Base-by-base conservation (phyloP, 2,329 filamentous ascomycete species). In the Scortechinia acanthostroma region DNA sequence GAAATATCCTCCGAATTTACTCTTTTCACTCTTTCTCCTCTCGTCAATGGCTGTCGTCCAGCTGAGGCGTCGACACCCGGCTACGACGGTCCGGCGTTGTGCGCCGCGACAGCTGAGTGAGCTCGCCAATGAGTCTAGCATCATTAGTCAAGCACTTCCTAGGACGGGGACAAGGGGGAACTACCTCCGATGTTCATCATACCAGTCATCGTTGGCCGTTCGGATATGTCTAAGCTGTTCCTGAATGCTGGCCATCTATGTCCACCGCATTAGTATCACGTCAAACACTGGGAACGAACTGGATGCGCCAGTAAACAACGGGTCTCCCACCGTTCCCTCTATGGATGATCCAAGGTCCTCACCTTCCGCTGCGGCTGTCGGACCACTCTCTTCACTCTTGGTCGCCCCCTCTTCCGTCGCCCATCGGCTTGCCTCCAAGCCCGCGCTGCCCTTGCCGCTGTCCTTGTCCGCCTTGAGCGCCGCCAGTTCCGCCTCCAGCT, bases 271-370 rank as follows among this genome's bases (percentile, higher is more conserved):
- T 28, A 15, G 20, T 33, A 20, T 54, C 45, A 55, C 54, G 48
- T 47, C 35, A 48, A 47, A 46, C 25, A 47, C 20, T 25, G 45
- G 44, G 44, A 25, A 23, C 46, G 4, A 21, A n/a, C 13, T 20
- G 43, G 21, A 22, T 19, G 20, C 20, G 13, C 10, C 21, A 17
- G 40, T n/a, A 28, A 47, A 48, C 21, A 17, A 45, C 15, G 64
- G 63, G 56, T 56, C 50, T 59, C 64, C 64, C 64, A 68, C 64
- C 64, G 63, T 68, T 66, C 65, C 64, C 61, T 65, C 60, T 56
- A 68, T 67, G 54, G 62, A 65, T 63, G 63, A 61, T 57, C 64
- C 64, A 58, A 66, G 63, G 57, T 64, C 62, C 65, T 68, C 65
- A 64, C 62, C 62, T 67, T 66, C 63, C 59, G 52, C 54, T 56